A percentile compares a stretch with the other conserved stretches of the same genome.
phyloP scores from a whole-genome alignment of 2,329 filamentous ascomycete species.

The Acrocalymma vagum region DNA sequence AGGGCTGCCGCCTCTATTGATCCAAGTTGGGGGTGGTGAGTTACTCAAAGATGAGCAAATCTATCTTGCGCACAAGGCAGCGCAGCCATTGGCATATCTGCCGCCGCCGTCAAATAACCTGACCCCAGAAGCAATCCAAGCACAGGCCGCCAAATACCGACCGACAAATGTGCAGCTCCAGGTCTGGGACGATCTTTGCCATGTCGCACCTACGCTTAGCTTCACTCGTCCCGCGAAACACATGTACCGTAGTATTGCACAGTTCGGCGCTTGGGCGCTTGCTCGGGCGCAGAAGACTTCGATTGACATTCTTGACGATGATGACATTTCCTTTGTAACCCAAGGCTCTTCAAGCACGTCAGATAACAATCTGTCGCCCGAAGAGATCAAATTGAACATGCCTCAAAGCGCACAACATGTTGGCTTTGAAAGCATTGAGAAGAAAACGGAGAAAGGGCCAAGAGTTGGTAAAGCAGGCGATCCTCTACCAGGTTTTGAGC shows the following conservation, averaged over 20 bases:
- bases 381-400: conserved; percentile 31
- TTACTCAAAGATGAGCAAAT: conserved; percentile 93
- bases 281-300: conserved; percentile 80
- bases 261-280: conserved; percentile 92
- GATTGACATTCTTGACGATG: conserved; percentile 84
- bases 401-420: conserved; percentile 22
- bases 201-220: conserved; percentile 90
- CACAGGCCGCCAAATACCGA: conserved; percentile 73
- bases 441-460: conserved; percentile 15
- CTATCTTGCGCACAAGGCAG: conserved; percentile 93
- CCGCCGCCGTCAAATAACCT: conserved; percentile 56
- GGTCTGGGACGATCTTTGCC: conserved; percentile 94
- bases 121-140: conserved; percentile 66
- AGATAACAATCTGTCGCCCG: conserved; percentile 24
- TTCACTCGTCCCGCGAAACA: conserved; percentile 96
- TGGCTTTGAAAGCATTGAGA: conserved; percentile 25
- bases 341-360: conserved; percentile 51
- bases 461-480: conserved; percentile 87
- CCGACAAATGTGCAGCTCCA: conserved; percentile 94
- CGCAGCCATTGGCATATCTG: conserved; percentile 80
- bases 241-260: conserved; percentile 92
- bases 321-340: conserved; percentile 78
- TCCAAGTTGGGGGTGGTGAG: conserved; percentile 89
- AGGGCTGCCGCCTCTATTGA: conserved; percentile 85
- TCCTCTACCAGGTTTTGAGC: conserved; percentile 77